Evolutionary conservation across 1,284 basidiomycete species (phyloP), one percentile per base, ranked within the genome.

Genomic region (Trichosporon faecale): DNA sequence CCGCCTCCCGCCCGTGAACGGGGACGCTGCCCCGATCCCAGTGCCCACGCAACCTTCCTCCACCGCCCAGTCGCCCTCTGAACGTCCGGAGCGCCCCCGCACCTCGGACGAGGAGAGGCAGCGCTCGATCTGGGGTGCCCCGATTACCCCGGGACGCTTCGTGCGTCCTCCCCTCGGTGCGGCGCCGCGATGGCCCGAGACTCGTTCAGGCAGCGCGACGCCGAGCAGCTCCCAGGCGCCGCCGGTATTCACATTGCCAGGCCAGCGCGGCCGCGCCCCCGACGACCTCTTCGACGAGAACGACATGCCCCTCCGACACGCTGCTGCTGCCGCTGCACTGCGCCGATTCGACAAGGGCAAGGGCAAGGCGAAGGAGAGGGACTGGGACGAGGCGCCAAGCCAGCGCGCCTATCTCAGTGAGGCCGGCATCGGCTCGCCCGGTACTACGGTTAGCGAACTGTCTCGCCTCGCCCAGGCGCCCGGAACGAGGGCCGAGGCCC

Each of bases 51-150:
- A 35, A 21, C 31, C 60, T 44, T 70, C n/a, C 37, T 68, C 52
- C 55, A 11, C 40, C 21, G 27, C 40, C 12, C 40, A 46, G 21
- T 23, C 60, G 25, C 40, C 44, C n/a, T n/a, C n/a, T n/a, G n/a
- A n/a, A n/a, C n/a, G n/a, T n/a, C n/a, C n/a, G n/a, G n/a, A n/a
- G n/a, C n/a, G n/a, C n/a, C n/a, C n/a, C n/a, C n/a, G n/a, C n/a
- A n/a, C n/a, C n/a, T n/a, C n/a, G n/a, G 68, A 35, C 65, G 69
- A 73, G 11, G 75, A 78, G n/a, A 67, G 67, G 0, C 79, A 82
- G 66, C 70, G 76, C 8, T 74, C 75, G 0, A 82, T 83, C 64
- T 83, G 81, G 81, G 81, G 81, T 1, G 79, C 79, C 25, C 78
- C 77, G 0, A 76, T 83, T 31, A 68, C 73, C 9, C 79, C 79